Base-by-base conservation (phyloP, 2,329 filamentous ascomycete genomes). In the Aspergillus quadricinctus region DNA sequence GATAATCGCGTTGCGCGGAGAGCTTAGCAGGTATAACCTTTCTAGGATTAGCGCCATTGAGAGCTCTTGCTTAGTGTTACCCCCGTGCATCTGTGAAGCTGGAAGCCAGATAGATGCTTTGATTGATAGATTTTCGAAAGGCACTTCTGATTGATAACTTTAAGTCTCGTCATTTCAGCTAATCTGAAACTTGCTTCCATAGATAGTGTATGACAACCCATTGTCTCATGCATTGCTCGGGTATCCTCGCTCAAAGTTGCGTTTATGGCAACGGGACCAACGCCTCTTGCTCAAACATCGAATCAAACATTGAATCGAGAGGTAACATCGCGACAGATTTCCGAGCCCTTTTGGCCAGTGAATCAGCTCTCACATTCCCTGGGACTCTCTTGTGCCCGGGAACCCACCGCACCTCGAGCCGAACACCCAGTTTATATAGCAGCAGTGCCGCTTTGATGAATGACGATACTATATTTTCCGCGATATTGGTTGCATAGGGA, bases 1-100 rank as follows among this genome's bases (percentile, higher is more conserved):
- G 53, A 57, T 46, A 7, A 46, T 63, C 64, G 64, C 64, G 64
- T 65, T 66, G 61, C 60, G 64, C 62, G 61, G 57, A 56, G 53
- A 57, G 53, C 54, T 59, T 58, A 35, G 17, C 46, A 43, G 57
- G 59, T 67, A 67, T 67, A 64, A 64, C 65, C 56, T 9, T 43
- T 60, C 64, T 11, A 21, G 63, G 63, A 37, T 59, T 66, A 66
- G 64, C 57, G 57, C 23, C 28, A 27, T 25, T 27, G 23, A 14
- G 21, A 46, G 43, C 43, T 27, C 10, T 46, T 46, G 19, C 21
- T 23, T 23, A 14, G 21, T 43, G 40, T 45, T 45, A 45, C 41
- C 40, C 41, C 40, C 8, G 21, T 45, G 8, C 41, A 21, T 14
- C 40, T 43, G 21, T 21, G 40, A 21, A 6, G 19, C 17, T 21